A percentile compares a stretch with the other conserved stretches of the same genome.
Conservation (phyloP, 108 stramenopile species). For the Skeletonema menzelii region DNA sequence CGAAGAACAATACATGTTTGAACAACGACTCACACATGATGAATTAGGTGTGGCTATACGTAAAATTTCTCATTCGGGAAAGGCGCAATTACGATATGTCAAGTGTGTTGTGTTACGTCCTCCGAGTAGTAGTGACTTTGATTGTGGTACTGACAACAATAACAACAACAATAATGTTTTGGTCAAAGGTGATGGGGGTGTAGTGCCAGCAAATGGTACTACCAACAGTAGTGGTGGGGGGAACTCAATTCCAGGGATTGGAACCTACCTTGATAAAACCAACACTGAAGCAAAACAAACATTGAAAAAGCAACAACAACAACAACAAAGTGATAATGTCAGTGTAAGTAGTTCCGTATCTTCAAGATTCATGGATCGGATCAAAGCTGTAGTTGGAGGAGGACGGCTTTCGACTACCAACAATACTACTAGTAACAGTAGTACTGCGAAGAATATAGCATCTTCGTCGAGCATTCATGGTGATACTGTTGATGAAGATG, state of each 20-base stretch:
- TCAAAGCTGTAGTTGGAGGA: conserved; percentile 3
- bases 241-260: neutral
- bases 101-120: conserved; percentile 59
- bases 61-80: conserved; percentile 87
- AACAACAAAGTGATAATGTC: neutral
- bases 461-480: neutral
- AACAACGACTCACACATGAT: conserved; percentile 77
- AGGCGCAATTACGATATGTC: conserved; percentile 79
- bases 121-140: conserved; percentile 34
- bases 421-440: neutral
- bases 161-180: no score
- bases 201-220: neutral
- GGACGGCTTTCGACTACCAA: neutral
- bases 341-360: conserved; percentile 11
- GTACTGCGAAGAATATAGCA: neutral
- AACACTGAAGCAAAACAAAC: neutral
- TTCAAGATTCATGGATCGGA: conserved; percentile 22
- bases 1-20: conserved; percentile 86
- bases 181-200: neutral
- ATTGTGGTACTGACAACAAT: no score
- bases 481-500: neutral
- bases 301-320: neutral
- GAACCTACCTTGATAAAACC: conserved; percentile 9
- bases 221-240: neutral
- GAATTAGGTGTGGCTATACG: conserved; percentile 79